Base-by-base conservation (phyloP, 257 asterid genomes). In the Echium plantagineum region DNA sequence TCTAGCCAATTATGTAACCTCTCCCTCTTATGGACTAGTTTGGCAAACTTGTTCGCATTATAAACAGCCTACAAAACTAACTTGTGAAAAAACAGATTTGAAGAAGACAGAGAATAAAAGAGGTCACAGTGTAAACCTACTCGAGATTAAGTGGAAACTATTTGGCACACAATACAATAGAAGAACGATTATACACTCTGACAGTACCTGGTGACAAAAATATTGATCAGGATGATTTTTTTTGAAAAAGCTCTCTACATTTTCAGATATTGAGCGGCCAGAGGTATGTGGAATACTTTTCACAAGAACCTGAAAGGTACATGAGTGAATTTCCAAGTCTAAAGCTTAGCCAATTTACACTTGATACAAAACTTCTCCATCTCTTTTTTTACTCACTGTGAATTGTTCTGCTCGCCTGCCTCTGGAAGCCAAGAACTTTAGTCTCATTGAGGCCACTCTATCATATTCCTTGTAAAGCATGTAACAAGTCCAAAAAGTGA, bases 1-100 rank as follows among this genome's bases (percentile, higher is more conserved):
- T 93, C 99, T 51, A 93, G 80, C 99, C 96, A 89, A 71, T 86
- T 85, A 58, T 86, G 94, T 70, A 89, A 86, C 59, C 89, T 85
- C 66, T 82, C 78, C 74, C 97, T 79, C 70, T 74, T 81, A 21
- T 70, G 70, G 18, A 93, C 91, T 66, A 93, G 78, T 80, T 59
- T 80, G 42, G 88, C 88, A 35, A 93, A 93, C 73, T 83, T 89
- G 74, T 85, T 86, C 58, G 99, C 94, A 72, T 89, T 58, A 69
- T 93, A 93, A 64, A 89, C 96, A 53, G 86, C 95, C 99, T 93
- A 42, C 49, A 42, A 6, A 35, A 35, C 15, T 7, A 46, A 30
- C 61, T 59, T 57, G 51, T 60, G 24, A 60, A 64, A 38, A 35
- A 26, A 70, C 8, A 16, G 74, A 54, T 26, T 65, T 31, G 70